Evolutionary conservation across 75 land plant genomes (phyloP), one percentile per base, ranked within the genome.

Genomic region (Pinus taeda): DNA sequence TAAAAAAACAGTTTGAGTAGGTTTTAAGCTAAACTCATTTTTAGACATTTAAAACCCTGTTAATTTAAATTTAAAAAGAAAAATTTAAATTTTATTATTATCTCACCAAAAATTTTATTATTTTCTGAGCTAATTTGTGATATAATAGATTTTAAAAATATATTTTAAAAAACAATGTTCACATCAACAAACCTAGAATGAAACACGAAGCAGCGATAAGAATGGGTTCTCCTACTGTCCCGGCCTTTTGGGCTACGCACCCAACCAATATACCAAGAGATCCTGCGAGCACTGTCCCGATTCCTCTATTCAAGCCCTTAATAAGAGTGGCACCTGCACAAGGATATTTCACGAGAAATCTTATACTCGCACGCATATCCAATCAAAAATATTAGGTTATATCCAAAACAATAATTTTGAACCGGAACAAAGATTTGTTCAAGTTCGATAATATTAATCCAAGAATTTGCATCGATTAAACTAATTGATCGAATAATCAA

Each of bases 261-360:
- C 26, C 26, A 26, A 81, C 56, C 5, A 49, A 59, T 18, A 81
- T 17, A 0, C 59, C 83, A 30, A 85, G 74, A 58, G 72, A 39
- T 22, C 83, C 86, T 7, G 86, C 86, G 1, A 49, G 4, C 15
- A 81, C n/a, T 55, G 86, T 84, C 22, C 79, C 86, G 1, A 75
- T 57, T n/a, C 77, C 80, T 69, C 86, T 77, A 71, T 84, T 84
- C 45, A 84, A 61, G 60, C 90, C 78, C 14, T 85, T 74, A 21
- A 57, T 85, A 66, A 81, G 56, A 21, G 62, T 81, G 17, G 62
- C 87, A 69, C 80, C 83, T 86, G 71, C 75, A 49, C 15, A 12
- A 67, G 11, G 24, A 67, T 6, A 17, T 59, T 20, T 15, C 21
- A 59, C 21, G 4, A 15, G 60, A 59, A 59, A 5, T 59, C 21